Base-by-base conservation (phyloP, 1,139 yeast genomes). In the Eremothecium gossypii region DNA sequence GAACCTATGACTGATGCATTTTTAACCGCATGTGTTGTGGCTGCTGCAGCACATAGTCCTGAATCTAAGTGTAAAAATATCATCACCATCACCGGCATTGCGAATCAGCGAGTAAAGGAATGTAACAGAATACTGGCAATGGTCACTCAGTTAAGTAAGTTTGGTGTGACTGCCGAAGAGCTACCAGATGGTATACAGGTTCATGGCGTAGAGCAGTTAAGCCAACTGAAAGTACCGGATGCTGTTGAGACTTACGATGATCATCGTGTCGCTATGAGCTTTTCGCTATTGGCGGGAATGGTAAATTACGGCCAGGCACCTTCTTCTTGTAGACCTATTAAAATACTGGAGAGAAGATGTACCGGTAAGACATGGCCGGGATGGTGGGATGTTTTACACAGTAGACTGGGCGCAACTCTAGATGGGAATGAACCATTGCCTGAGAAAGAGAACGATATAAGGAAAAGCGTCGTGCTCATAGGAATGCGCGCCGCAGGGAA, bases 401-500 rank as follows among this genome's bases (percentile, higher is more conserved):
- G 83, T 44, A 67, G 71, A 46, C 77, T 91, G 57, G 75, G 78
- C 27, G 81, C 76, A 30, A 61, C 64, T 11, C 64, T 91, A 37
- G 81, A 77, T 53, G 98, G 98, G 20, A 71, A 69, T 54, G 94
- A 83, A 54, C 64, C 65, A 8, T 42, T 55, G 11, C 45, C 46
- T 5, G 30, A 40, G n/a, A 33, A 61, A 7, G 40, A 44, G 5
- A 35, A 36, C 13, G 30, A 40, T 13, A 51, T 47, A 13, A 44
- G 49, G 3, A 54, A 70, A 54, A 79, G 87, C 55, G 75, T 91
- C 45, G 74, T 91, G 41, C 75, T 91, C 31, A 83, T 93, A 60
- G 99, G 99, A 38, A 93, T 91, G 99, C 77, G 98, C 61, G 99
- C 96, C 28, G 95, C 96, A 28, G 99, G 99, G 17, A 93, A 93